These are phyloP conservation scores for Ustilago curta DNA, from an alignment of 1,284 basidiomycete species.

Conservation along the genomic window DNA sequence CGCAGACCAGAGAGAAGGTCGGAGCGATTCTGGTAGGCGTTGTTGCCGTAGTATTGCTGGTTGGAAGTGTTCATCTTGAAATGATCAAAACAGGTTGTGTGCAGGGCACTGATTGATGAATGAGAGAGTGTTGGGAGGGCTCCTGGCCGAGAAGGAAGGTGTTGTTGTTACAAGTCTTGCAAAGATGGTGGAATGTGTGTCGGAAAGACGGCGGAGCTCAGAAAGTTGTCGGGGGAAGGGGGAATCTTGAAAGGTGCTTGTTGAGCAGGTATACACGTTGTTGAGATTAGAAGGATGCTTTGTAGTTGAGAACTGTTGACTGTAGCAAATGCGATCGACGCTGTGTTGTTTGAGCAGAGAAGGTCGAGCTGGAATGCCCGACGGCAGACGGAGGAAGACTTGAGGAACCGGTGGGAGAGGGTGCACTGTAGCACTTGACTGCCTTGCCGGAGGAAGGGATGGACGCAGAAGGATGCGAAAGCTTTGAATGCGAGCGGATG, in stretches of 20 bases:
- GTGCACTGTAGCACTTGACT: neutral
- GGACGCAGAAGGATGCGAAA: neutral
- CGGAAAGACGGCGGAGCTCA: neutral
- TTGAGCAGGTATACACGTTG: conserved; percentile 34
- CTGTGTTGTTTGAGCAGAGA: neutral
- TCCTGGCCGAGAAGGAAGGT: conserved; percentile 14
- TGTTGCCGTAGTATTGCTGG: conserved; percentile 30
- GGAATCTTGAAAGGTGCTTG: conserved; percentile 29
- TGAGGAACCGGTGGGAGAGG: neutral
- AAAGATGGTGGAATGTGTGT: conserved; percentile 10
- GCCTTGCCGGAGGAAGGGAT: neutral
- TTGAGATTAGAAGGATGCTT: conserved; percentile 20
- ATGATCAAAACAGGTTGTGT: neutral
- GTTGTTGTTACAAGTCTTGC: conserved; percentile 27
- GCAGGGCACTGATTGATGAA: neutral
- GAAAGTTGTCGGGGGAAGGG: neutral
- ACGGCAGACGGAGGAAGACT: neutral
- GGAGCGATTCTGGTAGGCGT: conserved; percentile 48
- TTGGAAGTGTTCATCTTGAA: conserved; percentile 39
- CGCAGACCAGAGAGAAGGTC: conserved; percentile 53
- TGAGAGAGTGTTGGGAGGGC: conserved; percentile 7
- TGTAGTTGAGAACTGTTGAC: neutral
- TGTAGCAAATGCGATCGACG: conserved; percentile 1
- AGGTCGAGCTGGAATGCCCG: neutral
- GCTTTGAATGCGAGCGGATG: neutral